Evolutionary conservation across 169 alveolate genomes (phyloP).

Genomic region (Plasmodium yoelii): DNA sequence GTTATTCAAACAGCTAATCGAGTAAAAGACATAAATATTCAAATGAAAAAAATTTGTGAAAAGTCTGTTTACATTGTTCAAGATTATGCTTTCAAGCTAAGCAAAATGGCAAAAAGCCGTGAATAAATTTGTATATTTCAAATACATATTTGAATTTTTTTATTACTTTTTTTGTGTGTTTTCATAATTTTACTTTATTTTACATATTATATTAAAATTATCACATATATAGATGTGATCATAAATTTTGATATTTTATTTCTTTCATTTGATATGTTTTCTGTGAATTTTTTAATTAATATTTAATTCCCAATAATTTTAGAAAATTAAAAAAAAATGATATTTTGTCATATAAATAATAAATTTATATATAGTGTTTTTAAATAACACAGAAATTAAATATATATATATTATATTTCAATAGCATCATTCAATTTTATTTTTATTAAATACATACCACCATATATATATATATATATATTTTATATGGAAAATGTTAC

Average conservation of each 20-base stretch:
- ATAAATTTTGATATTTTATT: not conserved
- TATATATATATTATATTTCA: no score
- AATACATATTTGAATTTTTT: not conserved
- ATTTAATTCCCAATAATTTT: no score
- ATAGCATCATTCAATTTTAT: no score
- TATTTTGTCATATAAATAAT: no score
- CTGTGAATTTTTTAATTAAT: not conserved
- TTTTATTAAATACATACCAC: no score
- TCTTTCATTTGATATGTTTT: not conserved
- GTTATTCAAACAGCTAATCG: slow-evolving; percentile 61
- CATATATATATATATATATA: no score
- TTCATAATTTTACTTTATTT: not conserved
- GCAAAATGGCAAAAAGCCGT: slow-evolving; percentile 47
- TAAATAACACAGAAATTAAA: no score
- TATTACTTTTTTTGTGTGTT: not conserved
- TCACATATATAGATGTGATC: not conserved
- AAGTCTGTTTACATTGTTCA: slow-evolving; percentile 45
- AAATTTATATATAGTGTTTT: no score
- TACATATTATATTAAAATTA: not conserved
- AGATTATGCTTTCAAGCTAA: slow-evolving; percentile 44
- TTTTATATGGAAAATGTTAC: no score
- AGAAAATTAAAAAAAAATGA: no score
- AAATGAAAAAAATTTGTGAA: slow-evolving; percentile 72
- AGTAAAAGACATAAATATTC: slow-evolving; percentile 65
- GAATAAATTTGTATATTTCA: not conserved